Evolutionary conservation across 2,329 filamentous ascomycete genomes (phyloP), one percentile per base, ranked within the genome.

Genomic region (Escovopsis weberi): DNA sequence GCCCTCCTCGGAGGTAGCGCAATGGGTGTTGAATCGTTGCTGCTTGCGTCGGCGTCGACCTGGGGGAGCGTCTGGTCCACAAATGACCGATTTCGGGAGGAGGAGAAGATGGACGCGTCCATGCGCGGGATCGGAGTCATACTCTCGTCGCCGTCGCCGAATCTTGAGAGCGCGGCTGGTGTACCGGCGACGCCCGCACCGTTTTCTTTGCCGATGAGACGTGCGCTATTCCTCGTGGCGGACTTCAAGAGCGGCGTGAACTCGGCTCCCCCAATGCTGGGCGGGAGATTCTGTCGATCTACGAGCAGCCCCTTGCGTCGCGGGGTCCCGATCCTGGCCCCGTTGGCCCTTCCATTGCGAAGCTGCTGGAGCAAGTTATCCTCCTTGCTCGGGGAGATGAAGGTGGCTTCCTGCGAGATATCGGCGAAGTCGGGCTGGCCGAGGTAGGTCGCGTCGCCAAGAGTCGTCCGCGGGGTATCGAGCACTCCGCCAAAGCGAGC

Each of bases 231-330:
- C 69, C 66, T 71, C 56, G 75, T 81, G n/a, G 74, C 78, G 23
- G 68, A 86, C 62, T 94, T 94, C 58, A 98, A 76, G 51, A 98
- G 68, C 0, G 93, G 91, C 0, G 91, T 98, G 60, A 98, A 98
- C 55, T 98, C 93, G 52, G 79, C 80, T 42, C 75, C 76, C 37
- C 69, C 74, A 36, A 80, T 64, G 48, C 74, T 72, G 33, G 70
- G 68, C 19, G 80, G 82, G 19, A 86, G 68, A 53, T 86, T 91
- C 53, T 76, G 76, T 51, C 78, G 74, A 59, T 84, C 77, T 47
- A 75, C 74, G 36, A 94, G 72, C 18, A 82, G 78, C 15, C 79
- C 75, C 49, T 84, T 51, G 28, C 74, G 74, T 48, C 81, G 78
- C 30, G 89, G 89, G 41, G 89, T 94, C 54, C 75, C 72, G 49